Percentiles rank a stretch among this genome's conserved stretches.
Evolutionary conservation across 2,329 filamentous ascomycete genomes (phyloP).

Genomic region (Zasmidium cellare): DNA sequence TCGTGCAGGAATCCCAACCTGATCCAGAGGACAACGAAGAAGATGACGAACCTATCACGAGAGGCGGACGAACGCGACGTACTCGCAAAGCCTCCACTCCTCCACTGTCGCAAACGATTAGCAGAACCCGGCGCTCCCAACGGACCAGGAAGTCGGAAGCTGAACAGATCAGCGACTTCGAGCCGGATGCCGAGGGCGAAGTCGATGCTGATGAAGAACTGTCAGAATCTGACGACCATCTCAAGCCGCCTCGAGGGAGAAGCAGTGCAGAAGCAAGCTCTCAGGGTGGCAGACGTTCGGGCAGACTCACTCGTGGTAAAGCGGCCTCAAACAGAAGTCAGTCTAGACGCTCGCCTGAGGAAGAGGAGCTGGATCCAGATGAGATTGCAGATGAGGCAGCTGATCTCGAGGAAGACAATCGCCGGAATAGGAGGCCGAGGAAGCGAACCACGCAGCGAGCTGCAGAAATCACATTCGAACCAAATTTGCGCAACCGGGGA

Average conservation of each 20-base stretch:
- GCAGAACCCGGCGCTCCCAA: constrained; percentile 41
- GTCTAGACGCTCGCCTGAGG: constrained; percentile 44
- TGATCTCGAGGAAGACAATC: constrained; percentile 56
- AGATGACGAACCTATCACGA: constrained; percentile 54
- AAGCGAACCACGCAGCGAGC: constrained; percentile 25
- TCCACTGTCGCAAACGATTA: constrained; percentile 35
- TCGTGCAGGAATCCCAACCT: constrained; percentile 43
- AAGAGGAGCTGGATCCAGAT: constrained; percentile 48
- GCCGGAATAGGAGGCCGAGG: constrained; percentile 37
- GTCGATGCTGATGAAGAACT: constrained; percentile 55
- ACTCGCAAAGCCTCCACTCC: constrained; percentile 31
- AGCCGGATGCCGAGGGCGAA: constrained; percentile 58
- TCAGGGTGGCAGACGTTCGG: constrained; percentile 49
- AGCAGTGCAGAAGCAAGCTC: constrained; percentile 46
- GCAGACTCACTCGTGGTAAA: constrained; percentile 49
- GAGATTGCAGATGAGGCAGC: constrained; percentile 59
- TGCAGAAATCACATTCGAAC: constrained; percentile 38
- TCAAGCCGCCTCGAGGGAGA: constrained; percentile 45
- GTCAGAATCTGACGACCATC: constrained; percentile 49
- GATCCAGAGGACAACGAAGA: constrained; percentile 54
- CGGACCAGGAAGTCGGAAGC: constrained; percentile 42
- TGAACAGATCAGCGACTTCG: constrained; percentile 64
- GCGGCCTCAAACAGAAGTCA: constrained; percentile 49
- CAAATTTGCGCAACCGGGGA: constrained; percentile 61
- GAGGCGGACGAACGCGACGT: constrained; percentile 43